Conservation (phyloP, 306 rosid species). For the Cucurbita pepo region DNA sequence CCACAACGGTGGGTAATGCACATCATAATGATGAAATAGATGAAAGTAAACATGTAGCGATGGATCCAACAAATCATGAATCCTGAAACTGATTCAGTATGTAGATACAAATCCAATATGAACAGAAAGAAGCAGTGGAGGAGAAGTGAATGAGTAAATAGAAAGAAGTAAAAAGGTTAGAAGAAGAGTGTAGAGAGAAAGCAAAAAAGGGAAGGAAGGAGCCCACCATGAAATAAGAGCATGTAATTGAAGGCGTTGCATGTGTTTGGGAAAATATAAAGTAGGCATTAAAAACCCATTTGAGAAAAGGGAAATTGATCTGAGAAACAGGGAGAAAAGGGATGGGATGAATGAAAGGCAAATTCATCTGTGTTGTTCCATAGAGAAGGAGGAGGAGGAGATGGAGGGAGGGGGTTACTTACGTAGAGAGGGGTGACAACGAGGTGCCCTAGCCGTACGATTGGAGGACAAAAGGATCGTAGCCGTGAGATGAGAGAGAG, state of each 20-base stretch:
- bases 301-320: not conserved
- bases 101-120: not conserved
- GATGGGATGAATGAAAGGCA: not conserved
- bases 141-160: conserved; percentile 2
- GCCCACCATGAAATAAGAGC: conserved; percentile 1
- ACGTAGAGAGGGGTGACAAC: conserved; percentile 48
- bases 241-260: conserved; percentile 2
- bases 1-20: not conserved
- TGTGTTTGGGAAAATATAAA: not conserved
- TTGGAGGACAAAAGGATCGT: conserved; percentile 44
- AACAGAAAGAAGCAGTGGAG: not conserved
- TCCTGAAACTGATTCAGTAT: not conserved
- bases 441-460: conserved; percentile 49
- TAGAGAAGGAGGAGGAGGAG: not conserved
- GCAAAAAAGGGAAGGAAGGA: not conserved
- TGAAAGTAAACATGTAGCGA: not conserved
- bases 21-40: not conserved
- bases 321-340: not conserved
- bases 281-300: conserved; percentile 6
- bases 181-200: not conserved
- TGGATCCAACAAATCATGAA: not conserved
- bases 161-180: not conserved
- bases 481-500: conserved; percentile 61
- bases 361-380: not conserved
- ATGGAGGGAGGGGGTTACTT: conserved; percentile 15